phyloP scores from a whole-genome alignment of 768 basidiomycete species.

The Auricularia sp. region DNA sequence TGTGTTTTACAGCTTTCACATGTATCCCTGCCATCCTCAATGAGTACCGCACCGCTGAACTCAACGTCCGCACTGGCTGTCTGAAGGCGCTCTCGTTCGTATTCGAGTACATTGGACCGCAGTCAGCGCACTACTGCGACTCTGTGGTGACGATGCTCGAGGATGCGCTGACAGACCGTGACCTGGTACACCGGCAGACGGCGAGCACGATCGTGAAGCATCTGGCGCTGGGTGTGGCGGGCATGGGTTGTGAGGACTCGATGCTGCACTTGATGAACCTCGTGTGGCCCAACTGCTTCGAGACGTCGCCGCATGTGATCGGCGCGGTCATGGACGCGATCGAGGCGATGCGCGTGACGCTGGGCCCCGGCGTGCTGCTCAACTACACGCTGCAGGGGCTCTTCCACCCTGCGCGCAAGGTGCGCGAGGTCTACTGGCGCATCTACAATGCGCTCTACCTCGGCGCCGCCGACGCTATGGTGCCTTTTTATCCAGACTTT shows the following conservation, averaged over 20 bases:
- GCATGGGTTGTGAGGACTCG: conserved; percentile 95
- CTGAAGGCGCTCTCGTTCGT: conserved; percentile 97
- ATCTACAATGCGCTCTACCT: conserved; percentile 92
- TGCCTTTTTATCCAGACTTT: conserved; percentile 90
- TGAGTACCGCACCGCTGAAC: conserved; percentile 95
- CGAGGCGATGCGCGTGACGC: conserved; percentile 92
- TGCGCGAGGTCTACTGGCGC: conserved; percentile 96
- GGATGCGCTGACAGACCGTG: conserved; percentile 95
- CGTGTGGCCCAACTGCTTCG: conserved; percentile 98
- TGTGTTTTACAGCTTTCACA: conserved; percentile 60
- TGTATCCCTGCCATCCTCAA: conserved; percentile 98
- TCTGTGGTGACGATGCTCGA: conserved; percentile 97
- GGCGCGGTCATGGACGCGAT: conserved; percentile 97
- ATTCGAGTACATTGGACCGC: conserved; percentile 97
- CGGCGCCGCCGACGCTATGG: conserved; percentile 82
- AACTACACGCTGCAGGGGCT: conserved; percentile 91
- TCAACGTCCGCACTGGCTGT: conserved; percentile 98
- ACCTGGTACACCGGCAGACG: conserved; percentile 96
- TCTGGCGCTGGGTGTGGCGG: conserved; percentile 90
- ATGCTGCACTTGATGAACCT: conserved; percentile 97
- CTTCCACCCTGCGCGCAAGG: conserved; percentile 95
- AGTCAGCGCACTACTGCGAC: conserved; percentile 93
- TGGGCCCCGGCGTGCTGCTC: conserved; percentile 87
- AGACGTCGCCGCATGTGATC: conserved; percentile 96
- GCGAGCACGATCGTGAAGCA: conserved; percentile 98